A percentile compares a stretch with the other conserved stretches of the same genome.
Conservation (phyloP, 768 basidiomycete species). For the Rhodocollybia butyracea region DNA sequence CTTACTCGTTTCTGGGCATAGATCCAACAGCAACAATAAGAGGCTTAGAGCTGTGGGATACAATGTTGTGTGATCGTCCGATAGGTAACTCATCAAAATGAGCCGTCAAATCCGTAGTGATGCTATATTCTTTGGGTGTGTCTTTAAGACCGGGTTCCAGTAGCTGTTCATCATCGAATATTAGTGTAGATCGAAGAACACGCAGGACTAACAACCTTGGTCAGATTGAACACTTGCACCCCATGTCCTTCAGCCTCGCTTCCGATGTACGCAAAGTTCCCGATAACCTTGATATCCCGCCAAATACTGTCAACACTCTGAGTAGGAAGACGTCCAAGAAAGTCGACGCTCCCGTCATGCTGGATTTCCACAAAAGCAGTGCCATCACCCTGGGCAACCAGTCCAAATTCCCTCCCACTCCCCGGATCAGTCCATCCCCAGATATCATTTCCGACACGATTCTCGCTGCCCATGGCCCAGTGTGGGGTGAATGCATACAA, state of each 20-base stretch:
- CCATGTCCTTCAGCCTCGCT: conserved; percentile 23
- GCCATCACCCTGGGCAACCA: conserved; percentile 17
- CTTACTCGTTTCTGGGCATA: conserved; percentile 15
- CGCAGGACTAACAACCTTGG: conserved; percentile 10
- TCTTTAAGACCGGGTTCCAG: conserved; percentile 11
- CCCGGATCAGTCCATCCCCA: conserved; percentile 17
- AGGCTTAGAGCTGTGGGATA: conserved; percentile 17
- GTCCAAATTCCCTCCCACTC: conserved; percentile 13
- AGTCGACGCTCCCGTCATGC: conserved; percentile 14
- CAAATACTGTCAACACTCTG: conserved; percentile 17
- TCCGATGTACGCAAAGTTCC: conserved; percentile 21
- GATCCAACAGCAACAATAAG: conserved; percentile 25
- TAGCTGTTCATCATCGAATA: conserved; percentile 5
- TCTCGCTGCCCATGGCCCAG: conserved; percentile 13
- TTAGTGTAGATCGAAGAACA: background rate
- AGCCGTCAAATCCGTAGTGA: conserved; percentile 12
- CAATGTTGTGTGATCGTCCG: conserved; percentile 26
- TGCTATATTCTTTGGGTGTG: conserved; percentile 19
- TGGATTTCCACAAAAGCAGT: conserved; percentile 12
- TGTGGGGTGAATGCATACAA: conserved; percentile 16
- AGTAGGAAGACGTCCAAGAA: conserved; percentile 23
- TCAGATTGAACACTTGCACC: conserved; percentile 26
- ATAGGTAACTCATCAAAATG: conserved; percentile 22
- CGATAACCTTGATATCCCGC: conserved; percentile 22
- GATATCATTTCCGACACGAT: conserved; percentile 12